Percentiles rank a stretch among this genome's conserved stretches.
These are phyloP conservation scores for Kluyveromyces wickerhamii DNA, from an alignment of 805 yeast genomes.

Conservation along the genomic window DNA sequence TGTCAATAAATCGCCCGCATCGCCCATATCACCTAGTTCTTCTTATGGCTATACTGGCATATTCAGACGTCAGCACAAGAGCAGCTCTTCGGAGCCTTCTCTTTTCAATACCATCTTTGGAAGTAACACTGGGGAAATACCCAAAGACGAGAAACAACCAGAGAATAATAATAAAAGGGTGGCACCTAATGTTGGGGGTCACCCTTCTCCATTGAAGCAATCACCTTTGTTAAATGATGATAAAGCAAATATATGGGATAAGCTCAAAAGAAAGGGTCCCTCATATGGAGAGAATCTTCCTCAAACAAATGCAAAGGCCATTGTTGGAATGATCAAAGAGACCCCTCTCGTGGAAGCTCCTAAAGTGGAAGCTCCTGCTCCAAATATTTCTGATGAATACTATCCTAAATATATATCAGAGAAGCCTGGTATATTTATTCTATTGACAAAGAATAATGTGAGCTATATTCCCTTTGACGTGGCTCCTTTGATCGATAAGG, in stretches of 20 bases:
- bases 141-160: too few species aligned
- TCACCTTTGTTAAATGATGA: conserved; percentile 15
- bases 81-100: conserved; percentile 54
- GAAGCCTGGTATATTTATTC: conserved; percentile 31
- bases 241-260: conserved; percentile 23
- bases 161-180: too few species aligned
- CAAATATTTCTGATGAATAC: conserved; percentile 14
- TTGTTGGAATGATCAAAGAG: background rate
- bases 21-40: conserved; percentile 22
- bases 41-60: conserved; percentile 31
- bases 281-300: conserved; percentile 3
- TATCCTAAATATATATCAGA: conserved; percentile 31
- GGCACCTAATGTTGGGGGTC: too few species aligned
- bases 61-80: conserved; percentile 56
- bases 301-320: background rate
- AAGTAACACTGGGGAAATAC: conserved; percentile 1
- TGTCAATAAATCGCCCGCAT: conserved; percentile 14
- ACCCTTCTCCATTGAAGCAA: conserved; percentile 14
- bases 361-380: background rate
- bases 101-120: conserved; percentile 33
- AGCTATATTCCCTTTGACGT: conserved; percentile 45
- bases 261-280: conserved; percentile 19
- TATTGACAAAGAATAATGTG: conserved; percentile 58
- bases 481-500: conserved; percentile 16
- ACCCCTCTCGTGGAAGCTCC: conserved; percentile 1